A percentile compares a stretch with the other conserved stretches of the same genome.
Evolutionary conservation across 768 basidiomycete genomes (phyloP).

Genomic region (Agaricus bisporus): DNA sequence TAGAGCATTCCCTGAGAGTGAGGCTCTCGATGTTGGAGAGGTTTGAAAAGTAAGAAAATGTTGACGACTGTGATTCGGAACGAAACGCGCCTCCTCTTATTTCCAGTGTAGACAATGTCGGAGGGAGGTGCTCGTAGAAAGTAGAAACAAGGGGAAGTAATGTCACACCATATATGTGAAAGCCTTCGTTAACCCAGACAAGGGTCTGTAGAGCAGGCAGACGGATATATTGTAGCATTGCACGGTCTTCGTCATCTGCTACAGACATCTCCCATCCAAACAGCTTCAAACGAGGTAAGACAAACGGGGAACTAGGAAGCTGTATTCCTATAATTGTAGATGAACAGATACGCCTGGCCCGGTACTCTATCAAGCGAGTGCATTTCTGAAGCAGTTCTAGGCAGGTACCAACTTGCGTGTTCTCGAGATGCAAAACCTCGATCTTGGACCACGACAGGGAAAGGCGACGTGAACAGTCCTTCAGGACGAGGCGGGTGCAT

Average conservation of each 20-base stretch:
- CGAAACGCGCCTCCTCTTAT: no score
- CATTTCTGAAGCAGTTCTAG: neutral
- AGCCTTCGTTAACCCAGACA: neutral
- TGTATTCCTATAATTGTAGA: neutral
- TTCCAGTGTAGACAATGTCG: neutral
- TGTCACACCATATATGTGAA: neutral
- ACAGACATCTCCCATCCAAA: neutral
- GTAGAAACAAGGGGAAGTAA: neutral
- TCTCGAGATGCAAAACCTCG: neutral
- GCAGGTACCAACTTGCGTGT: neutral
- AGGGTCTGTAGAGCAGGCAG: neutral
- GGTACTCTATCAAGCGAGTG: neutral
- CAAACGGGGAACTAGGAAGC: neutral
- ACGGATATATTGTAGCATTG: neutral
- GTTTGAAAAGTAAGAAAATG: no score
- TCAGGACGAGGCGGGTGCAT: neutral
- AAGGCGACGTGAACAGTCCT: neutral
- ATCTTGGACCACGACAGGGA: neutral
- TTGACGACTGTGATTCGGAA: no score
- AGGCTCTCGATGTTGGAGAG: no score
- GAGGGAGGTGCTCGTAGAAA: neutral
- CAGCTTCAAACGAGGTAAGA: neutral
- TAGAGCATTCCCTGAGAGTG: no score
- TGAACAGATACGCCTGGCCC: no score
- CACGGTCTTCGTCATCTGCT: neutral